Evolutionary conservation across 331 rosid genomes (phyloP), one percentile per base, ranked within the genome.

Genomic region (Arachis monticola): DNA sequence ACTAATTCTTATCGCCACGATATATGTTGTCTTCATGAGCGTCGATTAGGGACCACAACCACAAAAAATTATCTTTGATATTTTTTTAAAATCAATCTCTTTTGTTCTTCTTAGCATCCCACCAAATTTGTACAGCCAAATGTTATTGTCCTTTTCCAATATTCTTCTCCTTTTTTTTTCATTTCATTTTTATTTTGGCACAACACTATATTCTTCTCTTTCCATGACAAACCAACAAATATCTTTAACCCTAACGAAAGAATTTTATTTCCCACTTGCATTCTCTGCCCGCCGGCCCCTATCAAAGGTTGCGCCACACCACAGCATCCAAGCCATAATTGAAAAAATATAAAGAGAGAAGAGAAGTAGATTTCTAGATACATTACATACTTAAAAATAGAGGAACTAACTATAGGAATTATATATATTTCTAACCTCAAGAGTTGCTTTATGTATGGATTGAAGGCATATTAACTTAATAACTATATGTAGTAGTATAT

Each of bases 31-130:
- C 79, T 76, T 78, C 75, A 51, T 78, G 70, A 69, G 78, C 62
- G 70, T 56, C 56, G 64, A 60, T 67, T 63, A 79, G 84, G 91
- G 88, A 88, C 93, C 90, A 86, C 87, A 67, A 73, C 48, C 75
- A 27, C 66, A 32, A 48, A 38, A 38, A 78, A 67, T 57, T 64
- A 72, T 70, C 78, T 60, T 62, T 41, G 42, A 76, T 85, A 50
- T 80, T 76, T 76, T 38, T 38, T 38, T 38, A 38, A 3, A 38
- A 38, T 38, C 53, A 52, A 52, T 81, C 79, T 81, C 79, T 91
- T 80, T 75, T 79, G 42, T 71, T 69, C 64, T 42, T 45, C 69
- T 70, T 32, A 32, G 64, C 55, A 74, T 62, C 73, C 82, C 81
- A 72, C 73, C 81, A 68, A 81, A 83, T 47, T 74, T 78, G 67